These are phyloP conservation scores for Melastoma malabathricum DNA, from an alignment of 345 rosid species.

Conservation along the genomic window DNA sequence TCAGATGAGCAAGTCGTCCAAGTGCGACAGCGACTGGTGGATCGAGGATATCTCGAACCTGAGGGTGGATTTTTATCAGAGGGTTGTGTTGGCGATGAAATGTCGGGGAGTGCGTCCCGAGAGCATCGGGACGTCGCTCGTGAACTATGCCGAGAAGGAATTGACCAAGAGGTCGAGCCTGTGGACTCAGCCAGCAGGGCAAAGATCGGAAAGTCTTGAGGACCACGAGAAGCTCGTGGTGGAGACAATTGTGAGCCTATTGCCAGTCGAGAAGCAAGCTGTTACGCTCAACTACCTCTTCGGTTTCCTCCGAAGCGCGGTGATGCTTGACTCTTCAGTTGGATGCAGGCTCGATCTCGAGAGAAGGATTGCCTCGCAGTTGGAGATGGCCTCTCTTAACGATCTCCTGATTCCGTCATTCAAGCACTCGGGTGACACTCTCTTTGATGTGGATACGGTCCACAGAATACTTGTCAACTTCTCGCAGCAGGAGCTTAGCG, in stretches of 20 bases:
- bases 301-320: constrained; percentile 80
- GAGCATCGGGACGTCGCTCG: constrained; percentile 81
- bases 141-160: constrained; percentile 78
- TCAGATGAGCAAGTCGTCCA: constrained; percentile 79
- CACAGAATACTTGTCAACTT: constrained; percentile 86
- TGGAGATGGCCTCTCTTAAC: constrained; percentile 78
- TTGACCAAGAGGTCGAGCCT: constrained; percentile 64
- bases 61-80: constrained; percentile 63
- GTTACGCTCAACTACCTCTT: constrained; percentile 80
- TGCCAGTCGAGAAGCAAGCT: constrained; percentile 82
- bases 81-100: constrained; percentile 83
- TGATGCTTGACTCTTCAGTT: constrained; percentile 64
- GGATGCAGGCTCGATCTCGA: constrained; percentile 81
- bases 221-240: constrained; percentile 65
- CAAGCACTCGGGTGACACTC: constrained; percentile 70
- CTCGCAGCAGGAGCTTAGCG: constrained; percentile 88
- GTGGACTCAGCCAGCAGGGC: constrained; percentile 41
- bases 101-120: constrained; percentile 93
- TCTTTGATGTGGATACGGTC: constrained; percentile 88
- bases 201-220: constrained; percentile 16
- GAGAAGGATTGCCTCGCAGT: constrained; percentile 81
- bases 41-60: constrained; percentile 82
- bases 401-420: constrained; percentile 90
- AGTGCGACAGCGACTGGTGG: constrained; percentile 92
- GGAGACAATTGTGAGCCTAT: constrained; percentile 65